Evolutionary conservation across 164 flowering plant genomes (phyloP).

Genomic region (Santalum album): DNA sequence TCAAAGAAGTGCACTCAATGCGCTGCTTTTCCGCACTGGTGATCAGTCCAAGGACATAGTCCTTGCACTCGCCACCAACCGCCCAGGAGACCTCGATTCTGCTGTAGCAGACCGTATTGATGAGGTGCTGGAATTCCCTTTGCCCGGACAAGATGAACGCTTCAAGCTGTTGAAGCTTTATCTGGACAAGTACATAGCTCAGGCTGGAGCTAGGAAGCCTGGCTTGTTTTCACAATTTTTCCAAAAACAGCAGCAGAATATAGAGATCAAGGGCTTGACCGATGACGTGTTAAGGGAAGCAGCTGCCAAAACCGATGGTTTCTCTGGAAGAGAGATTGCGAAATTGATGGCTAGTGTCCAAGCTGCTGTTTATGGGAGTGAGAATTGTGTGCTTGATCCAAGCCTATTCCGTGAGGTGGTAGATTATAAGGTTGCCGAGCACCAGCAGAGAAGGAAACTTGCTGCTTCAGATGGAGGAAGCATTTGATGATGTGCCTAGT

Average conservation of each 20-base stretch:
- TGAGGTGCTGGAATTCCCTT: conserved; percentile 84
- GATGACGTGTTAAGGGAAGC: conserved; percentile 78
- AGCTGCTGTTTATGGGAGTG: conserved; percentile 92
- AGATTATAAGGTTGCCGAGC: conserved; percentile 94
- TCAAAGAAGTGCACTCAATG: conserved; percentile 95
- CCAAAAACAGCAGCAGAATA: conserved; percentile 50
- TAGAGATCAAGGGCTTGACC: conserved; percentile 68
- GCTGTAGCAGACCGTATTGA: conserved; percentile 93
- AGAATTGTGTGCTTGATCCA: conserved; percentile 67
- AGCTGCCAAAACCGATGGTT: conserved; percentile 79
- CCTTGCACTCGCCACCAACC: conserved; percentile 93
- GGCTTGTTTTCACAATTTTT: conserved; percentile 45
- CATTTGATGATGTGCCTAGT: not conserved
- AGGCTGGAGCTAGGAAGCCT: conserved; percentile 59
- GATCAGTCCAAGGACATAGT: conserved; percentile 98
- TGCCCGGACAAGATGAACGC: conserved; percentile 85
- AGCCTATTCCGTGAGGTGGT: conserved; percentile 82
- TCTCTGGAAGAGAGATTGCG: conserved; percentile 96
- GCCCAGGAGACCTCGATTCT: conserved; percentile 95
- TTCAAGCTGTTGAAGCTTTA: conserved; percentile 82
- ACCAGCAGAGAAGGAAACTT: conserved; percentile 72
- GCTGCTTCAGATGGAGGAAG: conserved; percentile 33
- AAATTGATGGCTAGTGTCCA: conserved; percentile 94
- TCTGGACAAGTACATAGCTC: conserved; percentile 76
- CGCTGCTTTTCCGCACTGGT: conserved; percentile 89